phyloP scores from a whole-genome alignment of 352 stramenopile species.

The Phytophthora lateralis region DNA sequence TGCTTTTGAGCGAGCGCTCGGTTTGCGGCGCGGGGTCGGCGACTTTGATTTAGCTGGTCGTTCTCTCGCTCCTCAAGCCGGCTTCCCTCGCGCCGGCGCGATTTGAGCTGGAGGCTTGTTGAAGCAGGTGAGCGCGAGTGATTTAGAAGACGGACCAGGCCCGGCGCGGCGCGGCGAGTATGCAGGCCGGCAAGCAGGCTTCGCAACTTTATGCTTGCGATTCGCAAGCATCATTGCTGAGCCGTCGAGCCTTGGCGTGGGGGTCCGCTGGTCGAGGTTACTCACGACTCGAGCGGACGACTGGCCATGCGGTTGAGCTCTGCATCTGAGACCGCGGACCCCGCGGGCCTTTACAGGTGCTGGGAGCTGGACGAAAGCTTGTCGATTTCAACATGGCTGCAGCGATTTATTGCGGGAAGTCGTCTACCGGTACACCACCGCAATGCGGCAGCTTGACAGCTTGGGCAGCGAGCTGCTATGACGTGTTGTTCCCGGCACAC shows the following conservation, averaged over 20 bases:
- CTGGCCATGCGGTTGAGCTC: constrained; percentile 21
- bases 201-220: not conserved
- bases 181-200: not conserved
- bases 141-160: constrained; percentile 24
- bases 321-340: constrained; percentile 8
- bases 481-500: constrained; percentile 28
- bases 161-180: constrained; percentile 1
- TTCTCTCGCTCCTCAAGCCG: constrained; percentile 36
- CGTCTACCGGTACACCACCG: constrained; percentile 3
- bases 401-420: constrained; percentile 3
- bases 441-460: constrained; percentile 7
- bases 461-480: not conserved
- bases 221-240: not conserved
- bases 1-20: not conserved
- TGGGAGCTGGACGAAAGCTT: not conserved
- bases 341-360: constrained; percentile 12
- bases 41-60: constrained; percentile 15
- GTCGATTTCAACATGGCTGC: not conserved
- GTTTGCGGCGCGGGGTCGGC: not conserved
- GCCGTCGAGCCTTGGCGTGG: not conserved
- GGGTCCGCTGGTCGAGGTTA: constrained; percentile 21
- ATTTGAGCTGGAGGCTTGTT: constrained; percentile 29
- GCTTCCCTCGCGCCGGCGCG: constrained; percentile 23
- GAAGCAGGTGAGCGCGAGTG: constrained; percentile 25
- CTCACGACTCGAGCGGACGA: constrained; percentile 25